phyloP scores from a whole-genome alignment of 176 grass and related monocot species.

The Echinochloa phyllopogon region DNA sequence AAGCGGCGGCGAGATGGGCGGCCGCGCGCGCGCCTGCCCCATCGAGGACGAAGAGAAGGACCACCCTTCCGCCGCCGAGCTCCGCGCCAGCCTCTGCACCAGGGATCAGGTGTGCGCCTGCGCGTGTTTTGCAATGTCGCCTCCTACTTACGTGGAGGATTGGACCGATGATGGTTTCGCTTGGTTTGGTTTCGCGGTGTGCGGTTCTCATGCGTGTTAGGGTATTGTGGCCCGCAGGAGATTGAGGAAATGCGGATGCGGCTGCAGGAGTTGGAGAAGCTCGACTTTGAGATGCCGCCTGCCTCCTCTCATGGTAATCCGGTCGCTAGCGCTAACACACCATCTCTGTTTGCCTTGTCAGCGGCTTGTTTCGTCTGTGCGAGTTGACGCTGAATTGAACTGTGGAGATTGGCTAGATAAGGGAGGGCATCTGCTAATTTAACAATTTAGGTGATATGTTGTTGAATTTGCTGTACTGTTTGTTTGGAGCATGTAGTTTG shows the following conservation, averaged over 20 bases:
- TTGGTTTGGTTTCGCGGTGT: background rate
- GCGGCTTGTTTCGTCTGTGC: background rate
- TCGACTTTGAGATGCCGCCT: constrained; percentile 29
- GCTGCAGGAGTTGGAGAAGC: constrained; percentile 43
- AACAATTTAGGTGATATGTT: background rate
- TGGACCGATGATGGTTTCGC: background rate
- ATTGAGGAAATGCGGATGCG: constrained; percentile 44
- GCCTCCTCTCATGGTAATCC: constrained; percentile 40
- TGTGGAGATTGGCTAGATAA: background rate
- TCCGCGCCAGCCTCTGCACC: constrained; percentile 22
- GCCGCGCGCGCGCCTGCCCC: background rate
- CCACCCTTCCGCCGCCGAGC: background rate
- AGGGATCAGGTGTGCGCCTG: constrained; percentile 11
- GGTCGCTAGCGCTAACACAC: background rate
- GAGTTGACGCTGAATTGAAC: background rate
- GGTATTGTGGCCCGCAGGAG: constrained; percentile 34
- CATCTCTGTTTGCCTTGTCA: constrained; percentile 8
- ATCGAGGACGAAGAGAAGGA: background rate
- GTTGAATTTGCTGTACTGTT: background rate
- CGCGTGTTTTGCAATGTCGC: background rate
- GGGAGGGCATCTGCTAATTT: constrained; percentile 8
- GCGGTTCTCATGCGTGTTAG: constrained; percentile 24
- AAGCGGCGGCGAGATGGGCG: constrained; percentile 20
- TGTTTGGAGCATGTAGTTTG: background rate
- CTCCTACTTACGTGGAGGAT: constrained; percentile 13